Evolutionary conservation across 306 rosid genomes (phyloP), one percentile per base, ranked within the genome.

Genomic region (Fragaria ananassa): DNA sequence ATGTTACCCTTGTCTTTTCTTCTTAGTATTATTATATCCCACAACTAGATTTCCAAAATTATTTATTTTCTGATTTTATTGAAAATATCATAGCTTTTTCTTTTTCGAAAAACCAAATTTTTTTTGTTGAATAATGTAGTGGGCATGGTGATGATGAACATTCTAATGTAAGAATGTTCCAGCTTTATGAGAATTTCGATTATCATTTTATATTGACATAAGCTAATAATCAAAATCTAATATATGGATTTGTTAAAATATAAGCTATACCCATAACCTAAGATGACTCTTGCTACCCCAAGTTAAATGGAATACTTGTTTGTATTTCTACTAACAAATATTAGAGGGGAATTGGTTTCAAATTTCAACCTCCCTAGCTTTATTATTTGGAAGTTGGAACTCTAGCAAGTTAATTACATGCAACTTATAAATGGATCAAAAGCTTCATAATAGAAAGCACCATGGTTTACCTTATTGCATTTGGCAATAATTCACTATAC

Each of bases 1-100:
- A 77, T 84, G 7, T 63, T 87, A 54, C 84, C 94, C 90, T 80
- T 85, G n/a, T 46, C 78, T 70, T 81, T 73, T 19, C 39, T 63
- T 46, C 15, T 54, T 80, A 23, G 50, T 74, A 78, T 77, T 74
- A 69, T 42, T 68, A 37, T 77, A 64, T 77, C 83, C 87, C 57
- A 65, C 39, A 23, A 12, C 60, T 41, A 19, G 23, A 25, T 70
- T 63, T 81, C 34, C 80, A 34, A 57, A n/a, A 42, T 29, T 25
- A 23, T 13, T 72, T 79, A 23, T 23, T 61, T 8, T 77, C 12
- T 23, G 19, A 9, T 25, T 53, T 77, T 57, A 17, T 54, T 53
- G 49, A 44, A 69, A 57, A 31, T 68, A 31, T 57, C 31, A 61
- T 60, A 3, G 23, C 10, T 0, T 61, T 68, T 67, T 9, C 65